Evolutionary conservation across 2,329 filamentous ascomycete genomes (phyloP), one percentile per base, ranked within the genome.

Genomic region (Colletotrichum lupini): DNA sequence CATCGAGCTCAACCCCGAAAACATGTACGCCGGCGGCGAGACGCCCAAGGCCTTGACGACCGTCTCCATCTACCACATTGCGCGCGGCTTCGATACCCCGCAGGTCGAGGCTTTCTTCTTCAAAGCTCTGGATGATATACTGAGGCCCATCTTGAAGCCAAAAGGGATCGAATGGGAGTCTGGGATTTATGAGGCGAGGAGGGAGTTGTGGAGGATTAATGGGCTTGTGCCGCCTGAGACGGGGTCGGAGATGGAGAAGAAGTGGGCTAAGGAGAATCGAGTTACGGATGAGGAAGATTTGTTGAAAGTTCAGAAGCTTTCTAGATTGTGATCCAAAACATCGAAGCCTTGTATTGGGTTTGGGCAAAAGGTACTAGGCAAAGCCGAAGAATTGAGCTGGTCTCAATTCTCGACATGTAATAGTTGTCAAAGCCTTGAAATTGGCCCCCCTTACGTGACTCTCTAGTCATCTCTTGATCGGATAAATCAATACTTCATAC

Each of bases 21-120:
- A 79, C n/a, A 81, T 86, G 4, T 85, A 86, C 72, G 86, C 84
- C 0, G 81, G 85, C 0, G 79, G 86, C 66, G 84, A 86, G 77
- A 80, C 46, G 26, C 53, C 65, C 56, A 16, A 53, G 11, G 30
- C n/a, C n/a, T 14, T 67, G 56, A 26, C 16, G 26, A 61, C 65
- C 30, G 26, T 67, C 30, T 42, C 65, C 56, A 55, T 67, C 22
- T 67, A 67, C 46, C 65, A 67, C 42, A 67, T 67, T 42, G 65
- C 65, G 12, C 24, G 26, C 16, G 65, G 28, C 30, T 67, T 67
- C 57, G 57, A 67, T 4, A 42, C 26, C 19, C 56, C 65, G 16
- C 56, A 67, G 57, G 24, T 61, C 22, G 65, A 67, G 57, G 26
- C 37, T 7, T 22, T 46, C n/a, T 67, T 67, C 30, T 7, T 67